Evolutionary conservation across 202 grass and related monocot species (phyloP).

Genomic region (Thinopyrum obtusiflorum): DNA sequence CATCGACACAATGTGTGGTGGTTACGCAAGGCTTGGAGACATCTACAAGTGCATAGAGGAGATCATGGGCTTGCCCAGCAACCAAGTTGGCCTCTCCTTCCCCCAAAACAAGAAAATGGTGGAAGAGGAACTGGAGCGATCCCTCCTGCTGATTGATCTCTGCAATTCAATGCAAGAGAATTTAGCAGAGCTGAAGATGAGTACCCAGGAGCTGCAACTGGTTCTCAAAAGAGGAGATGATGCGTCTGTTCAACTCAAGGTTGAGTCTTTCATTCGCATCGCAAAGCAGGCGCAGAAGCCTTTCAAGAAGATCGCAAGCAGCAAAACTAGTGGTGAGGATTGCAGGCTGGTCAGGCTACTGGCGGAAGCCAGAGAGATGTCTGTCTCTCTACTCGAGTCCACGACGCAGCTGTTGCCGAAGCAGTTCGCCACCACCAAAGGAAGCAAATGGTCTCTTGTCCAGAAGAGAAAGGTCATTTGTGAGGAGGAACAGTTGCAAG

Average conservation of each 20-base stretch:
- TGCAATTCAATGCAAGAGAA: constrained; percentile 45
- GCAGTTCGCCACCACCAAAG: not conserved
- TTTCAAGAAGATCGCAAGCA: constrained; percentile 42
- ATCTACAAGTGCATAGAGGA: constrained; percentile 48
- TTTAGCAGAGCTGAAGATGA: constrained; percentile 29
- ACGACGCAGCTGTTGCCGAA: not conserved
- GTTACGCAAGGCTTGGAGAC: constrained; percentile 27
- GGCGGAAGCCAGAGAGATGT: constrained; percentile 44
- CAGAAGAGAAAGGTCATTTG: constrained; percentile 21
- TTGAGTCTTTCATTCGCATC: constrained; percentile 16
- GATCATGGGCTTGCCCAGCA: constrained; percentile 42
- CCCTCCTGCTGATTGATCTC: constrained; percentile 50
- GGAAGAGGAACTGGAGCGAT: constrained; percentile 50
- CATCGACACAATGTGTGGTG: constrained; percentile 19
- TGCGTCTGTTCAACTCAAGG: not conserved
- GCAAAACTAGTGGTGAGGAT: not conserved
- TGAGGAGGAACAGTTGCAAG: constrained; percentile 23
- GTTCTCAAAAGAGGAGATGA: constrained; percentile 42
- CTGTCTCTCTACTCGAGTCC: constrained; percentile 44
- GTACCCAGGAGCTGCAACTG: constrained; percentile 39
- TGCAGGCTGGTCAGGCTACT: constrained; percentile 22
- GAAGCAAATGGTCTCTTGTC: constrained; percentile 54
- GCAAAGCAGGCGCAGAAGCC: constrained; percentile 45
- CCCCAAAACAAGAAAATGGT: constrained; percentile 28
- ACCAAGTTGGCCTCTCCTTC: constrained; percentile 21